A percentile compares a stretch with the other conserved stretches of the same genome.
Conservation (phyloP, 495 filamentous ascomycete genomes). For the Hyaloscypha bicolor region DNA sequence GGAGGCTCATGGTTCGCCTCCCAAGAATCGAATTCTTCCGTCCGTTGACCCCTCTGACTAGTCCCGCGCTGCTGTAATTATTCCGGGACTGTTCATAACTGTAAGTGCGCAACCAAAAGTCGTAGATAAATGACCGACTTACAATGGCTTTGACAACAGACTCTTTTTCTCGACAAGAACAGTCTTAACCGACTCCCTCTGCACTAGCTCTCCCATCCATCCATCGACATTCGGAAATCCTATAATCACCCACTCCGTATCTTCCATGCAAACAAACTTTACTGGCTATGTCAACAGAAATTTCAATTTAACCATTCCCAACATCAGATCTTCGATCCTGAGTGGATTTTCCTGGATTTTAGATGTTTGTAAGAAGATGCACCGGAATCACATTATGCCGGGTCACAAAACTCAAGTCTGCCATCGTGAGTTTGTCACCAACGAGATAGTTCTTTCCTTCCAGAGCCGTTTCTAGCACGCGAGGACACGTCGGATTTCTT, state of each 20-base stretch:
- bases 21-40: constrained; percentile 6
- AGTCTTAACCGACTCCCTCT: constrained; percentile 8
- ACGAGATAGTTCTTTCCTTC: constrained; percentile 46
- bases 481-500: constrained; percentile 49
- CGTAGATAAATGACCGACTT: not conserved
- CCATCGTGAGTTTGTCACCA: constrained; percentile 52
- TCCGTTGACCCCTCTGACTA: not conserved
- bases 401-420: constrained; percentile 52
- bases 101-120: not conserved
- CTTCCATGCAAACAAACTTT: constrained; percentile 35
- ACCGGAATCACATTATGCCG: constrained; percentile 39
- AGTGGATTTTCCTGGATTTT: not conserved
- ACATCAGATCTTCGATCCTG: not conserved
- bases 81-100: not conserved
- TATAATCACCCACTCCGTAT: constrained; percentile 21
- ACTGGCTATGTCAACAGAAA: constrained; percentile 1
- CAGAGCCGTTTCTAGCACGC: constrained; percentile 47
- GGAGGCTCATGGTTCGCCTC: too few species aligned
- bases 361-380: not conserved
- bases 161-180: constrained; percentile 8
- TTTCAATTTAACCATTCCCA: constrained; percentile 2
- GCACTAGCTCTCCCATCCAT: constrained; percentile 9
- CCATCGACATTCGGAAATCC: constrained; percentile 7
- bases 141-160: constrained; percentile 8
- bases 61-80: not conserved